phyloP scores from a whole-genome alignment of 257 asterid genomes.

The Paraleonurus japonicus region DNA sequence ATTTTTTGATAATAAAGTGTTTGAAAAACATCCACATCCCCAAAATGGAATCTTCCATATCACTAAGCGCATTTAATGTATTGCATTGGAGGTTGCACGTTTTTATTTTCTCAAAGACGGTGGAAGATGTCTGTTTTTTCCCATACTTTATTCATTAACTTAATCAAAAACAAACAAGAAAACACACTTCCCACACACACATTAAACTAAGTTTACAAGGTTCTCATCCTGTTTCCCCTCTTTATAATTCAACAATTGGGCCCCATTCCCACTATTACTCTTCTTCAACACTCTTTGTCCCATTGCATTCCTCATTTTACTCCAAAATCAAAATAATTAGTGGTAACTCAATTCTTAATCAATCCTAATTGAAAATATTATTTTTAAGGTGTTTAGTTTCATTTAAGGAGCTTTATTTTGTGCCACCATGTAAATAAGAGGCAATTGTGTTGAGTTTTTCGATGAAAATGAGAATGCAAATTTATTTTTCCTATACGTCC shows the following conservation, averaged over 20 bases:
- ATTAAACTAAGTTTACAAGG: constrained; percentile 63
- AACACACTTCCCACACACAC: constrained; percentile 47
- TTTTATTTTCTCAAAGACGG: constrained; percentile 79
- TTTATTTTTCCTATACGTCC: too few relatives aligned
- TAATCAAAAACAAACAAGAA: constrained; percentile 38
- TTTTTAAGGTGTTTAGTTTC: too few relatives aligned
- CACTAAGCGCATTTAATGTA: constrained; percentile 83
- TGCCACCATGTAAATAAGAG: too few relatives aligned
- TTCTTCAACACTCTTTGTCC: constrained; percentile 26
- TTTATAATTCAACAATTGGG: constrained; percentile 37
- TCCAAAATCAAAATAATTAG: neutral
- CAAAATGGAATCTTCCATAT: constrained; percentile 89
- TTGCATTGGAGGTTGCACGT: constrained; percentile 74
- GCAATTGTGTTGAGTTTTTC: too few relatives aligned
- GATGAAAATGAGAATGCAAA: too few relatives aligned
- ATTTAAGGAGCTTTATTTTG: too few relatives aligned
- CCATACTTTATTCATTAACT: constrained; percentile 48
- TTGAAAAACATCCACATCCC: constrained; percentile 80
- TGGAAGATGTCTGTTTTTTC: constrained; percentile 97
- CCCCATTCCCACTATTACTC: constrained; percentile 23
- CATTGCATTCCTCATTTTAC: constrained; percentile 8
- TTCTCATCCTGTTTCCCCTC: constrained; percentile 65
- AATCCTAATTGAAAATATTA: too few relatives aligned
- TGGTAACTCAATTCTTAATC: too few relatives aligned
- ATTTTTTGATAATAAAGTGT: too few relatives aligned